These are phyloP conservation scores for Blastobotrys robertii DNA, from an alignment of 805 yeast species.

Conservation along the genomic window DNA sequence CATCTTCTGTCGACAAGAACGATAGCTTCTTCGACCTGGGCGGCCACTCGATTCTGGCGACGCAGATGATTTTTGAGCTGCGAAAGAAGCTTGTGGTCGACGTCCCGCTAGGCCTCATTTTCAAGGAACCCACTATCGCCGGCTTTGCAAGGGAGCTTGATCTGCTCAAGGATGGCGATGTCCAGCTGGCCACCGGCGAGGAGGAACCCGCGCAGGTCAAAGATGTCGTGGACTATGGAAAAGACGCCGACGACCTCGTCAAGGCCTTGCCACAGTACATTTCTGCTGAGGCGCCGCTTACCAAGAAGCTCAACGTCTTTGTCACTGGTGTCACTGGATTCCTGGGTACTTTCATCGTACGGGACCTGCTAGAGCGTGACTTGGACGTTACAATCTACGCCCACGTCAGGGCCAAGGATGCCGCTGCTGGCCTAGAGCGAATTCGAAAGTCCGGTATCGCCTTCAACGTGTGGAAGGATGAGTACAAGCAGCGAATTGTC, in stretches of 20 bases:
- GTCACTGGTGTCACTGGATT: constrained; percentile 97
- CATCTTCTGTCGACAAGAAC: constrained; percentile 61
- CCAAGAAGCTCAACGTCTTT: constrained; percentile 46
- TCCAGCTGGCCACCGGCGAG: constrained; percentile 21
- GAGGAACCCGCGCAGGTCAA: constrained; percentile 22
- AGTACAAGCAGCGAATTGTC: constrained; percentile 47
- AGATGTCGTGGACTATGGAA: constrained; percentile 42
- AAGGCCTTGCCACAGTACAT: constrained; percentile 34
- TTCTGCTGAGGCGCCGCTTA: constrained; percentile 15
- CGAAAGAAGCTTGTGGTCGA: constrained; percentile 71
- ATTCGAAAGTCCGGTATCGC: constrained; percentile 64
- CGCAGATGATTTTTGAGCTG: constrained; percentile 90
- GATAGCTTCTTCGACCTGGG: constrained; percentile 97
- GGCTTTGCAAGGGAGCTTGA: constrained; percentile 69
- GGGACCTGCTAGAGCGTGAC: constrained; percentile 59
- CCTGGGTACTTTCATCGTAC: constrained; percentile 79
- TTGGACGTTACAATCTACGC: constrained; percentile 51
- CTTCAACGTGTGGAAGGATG: constrained; percentile 71
- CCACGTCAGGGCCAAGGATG: constrained; percentile 79
- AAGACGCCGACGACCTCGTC: constrained; percentile 57
- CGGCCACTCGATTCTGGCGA: constrained; percentile 95
- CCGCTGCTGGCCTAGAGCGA: constrained; percentile 65
- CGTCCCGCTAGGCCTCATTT: constrained; percentile 81
- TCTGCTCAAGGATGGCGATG: constrained; percentile 40
- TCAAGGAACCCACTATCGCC: constrained; percentile 78